Conservation (phyloP, 768 basidiomycete genomes). For the Termitomyces sp. region DNA sequence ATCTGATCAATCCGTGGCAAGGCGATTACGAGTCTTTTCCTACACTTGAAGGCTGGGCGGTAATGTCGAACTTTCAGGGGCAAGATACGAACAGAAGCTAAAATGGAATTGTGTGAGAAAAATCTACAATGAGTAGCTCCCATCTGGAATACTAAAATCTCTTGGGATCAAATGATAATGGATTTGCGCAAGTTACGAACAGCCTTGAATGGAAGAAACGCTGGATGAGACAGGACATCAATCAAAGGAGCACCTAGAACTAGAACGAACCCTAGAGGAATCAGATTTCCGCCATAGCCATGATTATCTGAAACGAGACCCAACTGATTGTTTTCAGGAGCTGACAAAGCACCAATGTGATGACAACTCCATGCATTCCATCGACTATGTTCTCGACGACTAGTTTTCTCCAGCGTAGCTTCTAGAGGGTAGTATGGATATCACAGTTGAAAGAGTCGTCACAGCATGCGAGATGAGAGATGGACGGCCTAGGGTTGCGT, state of each 20-base stretch:
- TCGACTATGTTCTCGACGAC: not conserved
- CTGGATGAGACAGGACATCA: slow-evolving; percentile 7
- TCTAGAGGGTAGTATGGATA: not conserved
- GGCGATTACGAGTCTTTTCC: slow-evolving; percentile 10
- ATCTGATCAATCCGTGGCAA: slow-evolving; percentile 12
- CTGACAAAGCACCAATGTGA: not conserved
- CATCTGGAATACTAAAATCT: not conserved
- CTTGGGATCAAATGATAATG: not conserved
- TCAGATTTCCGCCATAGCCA: not conserved
- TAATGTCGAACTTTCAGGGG: slow-evolving; percentile 11
- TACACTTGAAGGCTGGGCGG: slow-evolving; percentile 4
- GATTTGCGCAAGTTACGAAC: slow-evolving; percentile 1
- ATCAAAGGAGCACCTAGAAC: slow-evolving; percentile 9
- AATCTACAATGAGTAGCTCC: not conserved
- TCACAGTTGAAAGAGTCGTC: not conserved
- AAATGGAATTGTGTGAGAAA: not conserved
- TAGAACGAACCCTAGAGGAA: not conserved
- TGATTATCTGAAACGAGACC: slow-evolving; percentile 14
- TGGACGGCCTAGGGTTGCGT: no score
- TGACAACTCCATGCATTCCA: not conserved
- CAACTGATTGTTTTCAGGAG: slow-evolving; percentile 13
- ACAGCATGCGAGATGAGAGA: not conserved
- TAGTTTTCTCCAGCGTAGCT: not conserved
- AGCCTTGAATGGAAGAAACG: slow-evolving; percentile 4
- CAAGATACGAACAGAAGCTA: not conserved